These are phyloP conservation scores for Salvia splendens DNA, from an alignment of 257 asterid species.

Conservation along the genomic window DNA sequence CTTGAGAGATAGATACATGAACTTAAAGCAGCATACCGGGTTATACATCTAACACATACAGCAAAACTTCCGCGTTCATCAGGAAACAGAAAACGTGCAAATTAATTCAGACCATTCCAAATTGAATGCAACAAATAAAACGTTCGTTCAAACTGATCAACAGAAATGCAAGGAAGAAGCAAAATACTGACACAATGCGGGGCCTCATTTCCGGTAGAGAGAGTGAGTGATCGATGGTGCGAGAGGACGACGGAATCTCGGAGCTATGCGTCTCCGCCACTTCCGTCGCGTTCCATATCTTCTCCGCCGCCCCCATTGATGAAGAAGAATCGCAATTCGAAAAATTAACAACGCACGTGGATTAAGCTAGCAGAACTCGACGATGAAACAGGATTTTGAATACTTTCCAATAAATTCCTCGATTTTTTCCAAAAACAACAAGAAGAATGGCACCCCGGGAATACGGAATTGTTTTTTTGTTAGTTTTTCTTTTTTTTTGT, in stretches of 20 bases:
- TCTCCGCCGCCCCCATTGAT: slow-evolving; percentile 52
- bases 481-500: not conserved
- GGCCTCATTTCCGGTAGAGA: slow-evolving; percentile 71
- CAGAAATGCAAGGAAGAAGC: slow-evolving; percentile 13
- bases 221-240: slow-evolving; percentile 77
- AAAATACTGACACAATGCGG: slow-evolving; percentile 55
- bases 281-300: slow-evolving; percentile 82
- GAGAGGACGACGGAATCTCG: slow-evolving; percentile 67
- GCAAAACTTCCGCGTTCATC: not conserved
- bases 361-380: not conserved
- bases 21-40: not conserved
- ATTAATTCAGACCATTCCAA: not conserved
- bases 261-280: slow-evolving; percentile 65
- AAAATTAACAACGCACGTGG: not conserved
- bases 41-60: not conserved
- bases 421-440: not conserved
- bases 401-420: not conserved
- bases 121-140: slow-evolving; percentile 1
- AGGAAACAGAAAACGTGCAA: not conserved
- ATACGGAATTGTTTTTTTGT: not conserved
- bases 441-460: slow-evolving; percentile 24
- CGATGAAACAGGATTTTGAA: not conserved
- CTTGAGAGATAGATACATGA: not conserved
- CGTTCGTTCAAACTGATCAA: not conserved
- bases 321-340: not conserved